Evolutionary conservation across 441 rosid genomes (phyloP), one percentile per base, ranked within the genome.

Genomic region (Euphorbia celastroides): DNA sequence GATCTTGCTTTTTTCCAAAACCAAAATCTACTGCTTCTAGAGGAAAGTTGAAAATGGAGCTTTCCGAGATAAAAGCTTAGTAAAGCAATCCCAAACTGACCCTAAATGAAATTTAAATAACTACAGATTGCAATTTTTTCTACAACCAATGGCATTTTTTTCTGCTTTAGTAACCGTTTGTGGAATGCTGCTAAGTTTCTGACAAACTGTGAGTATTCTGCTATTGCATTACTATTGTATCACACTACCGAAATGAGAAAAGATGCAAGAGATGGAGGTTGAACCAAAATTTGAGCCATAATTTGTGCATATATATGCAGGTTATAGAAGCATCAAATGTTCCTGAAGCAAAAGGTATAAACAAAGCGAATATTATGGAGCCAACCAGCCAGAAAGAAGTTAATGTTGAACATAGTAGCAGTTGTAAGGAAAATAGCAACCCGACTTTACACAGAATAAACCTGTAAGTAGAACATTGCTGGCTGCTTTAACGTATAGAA

Each of bases 401-500:
- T 65, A 78, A 77, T 30, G 72, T 59, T 54, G 79, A 76, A 76
- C 66, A 62, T 56, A 56, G 57, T 51, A 57, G 61, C 65, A 76
- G 63, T 68, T 59, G 74, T 38, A 73, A 63, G 68, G 77, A 75
- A 72, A 84, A 69, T 67, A 73, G 73, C 69, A 75, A 51, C 67
- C 82, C 86, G 60, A 78, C 86, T 9, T 62, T 88, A 69, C 83
- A 89, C 81, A 77, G 97, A 70, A 89, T 87, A 32, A 82, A 81
- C 73, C 87, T 84, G 97, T 94, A 78, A 83, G 99, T 75, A 41
- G 13, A 48, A 60, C 0, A 3, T 9, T 34, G 38, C 38, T 34
- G 38, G 38, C 38, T 34, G 38, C 17, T 19, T 67, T 19, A 20
- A 41, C 55, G 19, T 13, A 41, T 41, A n/a, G n/a, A n/a, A n/a